Percentiles rank a stretch among this genome's conserved stretches.
These are phyloP conservation scores for Debaryomyces subglobosus DNA, from an alignment of 1,139 yeast species.

Conservation along the genomic window DNA sequence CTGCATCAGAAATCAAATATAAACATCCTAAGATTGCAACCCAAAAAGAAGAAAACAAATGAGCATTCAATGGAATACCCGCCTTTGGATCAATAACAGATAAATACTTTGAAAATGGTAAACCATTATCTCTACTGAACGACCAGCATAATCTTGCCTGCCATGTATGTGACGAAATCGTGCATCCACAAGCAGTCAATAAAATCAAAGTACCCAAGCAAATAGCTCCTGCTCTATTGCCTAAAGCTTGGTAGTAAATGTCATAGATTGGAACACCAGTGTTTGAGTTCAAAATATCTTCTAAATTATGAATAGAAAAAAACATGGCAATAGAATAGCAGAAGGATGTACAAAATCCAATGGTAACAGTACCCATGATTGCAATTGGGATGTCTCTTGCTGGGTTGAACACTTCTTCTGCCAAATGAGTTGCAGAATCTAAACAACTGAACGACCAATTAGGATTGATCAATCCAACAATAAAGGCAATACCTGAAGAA, in stretches of 20 bases:
- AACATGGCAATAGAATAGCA: constrained; percentile 47
- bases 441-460: constrained; percentile 49
- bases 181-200: constrained; percentile 45
- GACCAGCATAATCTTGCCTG: constrained; percentile 77
- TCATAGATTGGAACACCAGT: constrained; percentile 49
- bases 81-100: constrained; percentile 44
- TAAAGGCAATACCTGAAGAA: constrained; percentile 44
- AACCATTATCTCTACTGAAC: constrained; percentile 68
- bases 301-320: constrained; percentile 40
- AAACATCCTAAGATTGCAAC: constrained; percentile 46
- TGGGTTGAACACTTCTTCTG: constrained; percentile 42
- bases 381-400: constrained; percentile 46
- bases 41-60: constrained; percentile 40
- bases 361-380: constrained; percentile 45
- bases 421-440: constrained; percentile 47
- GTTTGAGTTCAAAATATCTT: constrained; percentile 27
- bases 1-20: constrained; percentile 46
- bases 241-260: constrained; percentile 42
- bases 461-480: constrained; percentile 47
- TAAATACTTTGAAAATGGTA: constrained; percentile 46
- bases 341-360: constrained; percentile 44
- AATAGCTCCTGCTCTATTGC: constrained; percentile 41
- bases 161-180: constrained; percentile 48
- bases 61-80: constrained; percentile 50
- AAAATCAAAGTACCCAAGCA: constrained; percentile 38